Conservation (phyloP, 257 asterid species). For the Nicotiana sylvestris region DNA sequence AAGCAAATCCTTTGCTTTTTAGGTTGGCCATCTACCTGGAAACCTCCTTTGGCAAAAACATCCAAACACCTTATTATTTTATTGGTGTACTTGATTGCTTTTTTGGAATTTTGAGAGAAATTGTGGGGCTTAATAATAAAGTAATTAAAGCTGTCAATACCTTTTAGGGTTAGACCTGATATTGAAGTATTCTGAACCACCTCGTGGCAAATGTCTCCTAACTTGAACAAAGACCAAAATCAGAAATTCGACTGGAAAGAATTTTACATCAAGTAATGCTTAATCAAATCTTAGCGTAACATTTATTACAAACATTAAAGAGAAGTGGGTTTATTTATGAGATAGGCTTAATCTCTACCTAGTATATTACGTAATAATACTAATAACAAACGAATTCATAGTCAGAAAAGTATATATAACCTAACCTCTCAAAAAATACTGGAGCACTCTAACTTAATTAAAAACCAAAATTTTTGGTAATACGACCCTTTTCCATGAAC, state of each 20-base stretch:
- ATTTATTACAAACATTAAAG: neutral
- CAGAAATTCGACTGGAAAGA: neutral
- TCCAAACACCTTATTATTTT: neutral
- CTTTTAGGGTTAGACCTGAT: neutral
- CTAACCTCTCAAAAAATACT: too few relatives aligned
- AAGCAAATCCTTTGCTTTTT: conserved; percentile 20
- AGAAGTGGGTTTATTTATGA: neutral
- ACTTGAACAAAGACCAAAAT: neutral
- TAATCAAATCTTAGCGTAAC: neutral
- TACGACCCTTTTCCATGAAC: too few relatives aligned
- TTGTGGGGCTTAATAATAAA: neutral
- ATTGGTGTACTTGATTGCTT: neutral
- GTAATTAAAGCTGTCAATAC: neutral
- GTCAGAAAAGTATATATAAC: too few relatives aligned
- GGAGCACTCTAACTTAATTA: too few relatives aligned
- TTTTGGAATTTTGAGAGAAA: neutral
- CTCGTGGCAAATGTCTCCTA: neutral
- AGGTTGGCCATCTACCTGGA: conserved; percentile 25
- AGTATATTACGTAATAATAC: too few relatives aligned
- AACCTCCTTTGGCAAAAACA: conserved; percentile 17
- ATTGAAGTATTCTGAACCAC: neutral
- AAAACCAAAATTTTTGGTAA: too few relatives aligned
- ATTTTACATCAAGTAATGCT: neutral
- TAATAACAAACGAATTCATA: too few relatives aligned
- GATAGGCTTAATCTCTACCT: too few relatives aligned